Base-by-base conservation (phyloP, 768 basidiomycete genomes). In the Russula griseocarnosa region DNA sequence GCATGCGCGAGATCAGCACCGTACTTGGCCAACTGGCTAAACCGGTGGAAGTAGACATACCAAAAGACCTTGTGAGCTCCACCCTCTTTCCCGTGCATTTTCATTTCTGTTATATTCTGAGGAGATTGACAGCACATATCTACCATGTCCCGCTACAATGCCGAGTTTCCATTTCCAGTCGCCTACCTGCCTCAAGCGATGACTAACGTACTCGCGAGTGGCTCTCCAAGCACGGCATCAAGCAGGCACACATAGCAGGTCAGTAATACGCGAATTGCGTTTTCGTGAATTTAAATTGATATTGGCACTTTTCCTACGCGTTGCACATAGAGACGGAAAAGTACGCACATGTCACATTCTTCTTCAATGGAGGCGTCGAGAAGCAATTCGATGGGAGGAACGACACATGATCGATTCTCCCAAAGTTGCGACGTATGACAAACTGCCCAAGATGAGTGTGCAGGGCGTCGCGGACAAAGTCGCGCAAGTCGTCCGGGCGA, bases 311-410 rank as follows among this genome's bases (percentile, higher is more conserved):
- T 20, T 8, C 42, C 30, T 54, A 36, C 38, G 11, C 46, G 13
- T 26, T 24, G n/a, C 20, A n/a, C 20, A 20, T 71, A 83, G 94
- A 97, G 74, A 96, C 94, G n/a, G 94, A 96, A 74, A 96, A 98
- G 76, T 98, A 95, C 74, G 94, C 94, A 2, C 94, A 98, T 72
- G 92, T 98, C 60, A 98, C 94, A 0, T 96, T 97, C 81, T 97
- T 96, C 83, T 96, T 97, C 83, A 97, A 96, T 75, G 95, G 94
- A 16, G 94, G 94, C 61, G 86, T 94, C 32, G 95, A 97, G 79
- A 91, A 94, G 73, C 91, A 95, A 71, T 98, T 91, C 75, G 79
- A 83, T 16, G 74, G 78, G 95, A 97, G 72, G 88, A 91, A 69
- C 81, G 95, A 18, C 80, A 86, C 73, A 86, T 97, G 90, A 86